Conservation (phyloP, 2,329 filamentous ascomycete genomes). For the Chalaropsis thielavioides region DNA sequence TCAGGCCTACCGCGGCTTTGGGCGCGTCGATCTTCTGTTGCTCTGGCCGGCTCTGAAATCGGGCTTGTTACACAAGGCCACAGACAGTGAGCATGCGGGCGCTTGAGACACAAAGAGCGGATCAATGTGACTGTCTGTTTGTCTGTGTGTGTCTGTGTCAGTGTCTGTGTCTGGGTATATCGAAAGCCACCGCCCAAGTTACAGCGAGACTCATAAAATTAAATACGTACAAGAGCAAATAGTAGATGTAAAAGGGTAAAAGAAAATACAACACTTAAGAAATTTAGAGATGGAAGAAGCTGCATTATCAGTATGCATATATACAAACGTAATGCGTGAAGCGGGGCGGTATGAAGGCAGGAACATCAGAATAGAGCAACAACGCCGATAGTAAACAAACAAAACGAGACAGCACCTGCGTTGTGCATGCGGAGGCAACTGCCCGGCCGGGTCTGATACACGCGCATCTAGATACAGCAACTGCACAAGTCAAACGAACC, state of each 20-base stretch:
- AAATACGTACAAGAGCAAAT: neutral
- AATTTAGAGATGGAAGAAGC: neutral
- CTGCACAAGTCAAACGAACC: neutral
- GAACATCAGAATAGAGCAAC: neutral
- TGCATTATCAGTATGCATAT: neutral
- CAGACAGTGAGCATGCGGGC: neutral
- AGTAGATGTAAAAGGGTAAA: no score
- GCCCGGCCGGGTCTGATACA: neutral
- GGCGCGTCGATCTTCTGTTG: neutral
- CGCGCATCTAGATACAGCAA: neutral
- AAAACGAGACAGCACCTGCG: neutral
- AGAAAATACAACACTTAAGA: neutral
- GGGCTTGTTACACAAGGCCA: neutral
- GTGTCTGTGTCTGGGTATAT: neutral
- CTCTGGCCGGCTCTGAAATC: neutral
- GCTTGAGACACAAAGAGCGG: neutral
- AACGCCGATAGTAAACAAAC: neutral
- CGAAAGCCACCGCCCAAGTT: neutral
- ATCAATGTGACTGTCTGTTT: neutral
- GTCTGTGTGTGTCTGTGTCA: neutral
- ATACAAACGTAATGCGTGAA: neutral
- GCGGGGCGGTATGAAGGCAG: neutral
- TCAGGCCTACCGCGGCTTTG: no score
- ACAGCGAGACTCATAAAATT: neutral
- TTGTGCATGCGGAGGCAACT: neutral